Percentiles rank a stretch among this genome's conserved stretches.
Conservation (phyloP, 768 basidiomycete species). For the Chalciporus chontae region DNA sequence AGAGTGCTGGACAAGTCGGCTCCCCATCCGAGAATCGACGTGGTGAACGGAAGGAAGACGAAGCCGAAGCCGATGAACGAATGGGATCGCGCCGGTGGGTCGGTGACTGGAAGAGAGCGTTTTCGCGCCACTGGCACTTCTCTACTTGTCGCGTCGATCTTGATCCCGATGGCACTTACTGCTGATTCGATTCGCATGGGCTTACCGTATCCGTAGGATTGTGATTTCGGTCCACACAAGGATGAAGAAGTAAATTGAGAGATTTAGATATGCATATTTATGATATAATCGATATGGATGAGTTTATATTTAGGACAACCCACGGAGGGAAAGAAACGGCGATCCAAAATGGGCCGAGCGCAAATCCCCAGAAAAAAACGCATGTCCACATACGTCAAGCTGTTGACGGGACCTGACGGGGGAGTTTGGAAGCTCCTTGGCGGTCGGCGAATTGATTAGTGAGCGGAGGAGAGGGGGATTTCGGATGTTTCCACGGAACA, state of each 20-base stretch:
- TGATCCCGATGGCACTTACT: constrained; percentile 29
- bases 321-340: constrained; percentile 7
- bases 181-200: no score
- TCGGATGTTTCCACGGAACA: neutral
- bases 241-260: constrained; percentile 32
- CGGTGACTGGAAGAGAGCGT: no score
- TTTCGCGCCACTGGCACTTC: no score
- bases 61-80: neutral
- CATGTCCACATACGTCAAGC: neutral
- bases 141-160: constrained; percentile 46
- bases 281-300: no score
- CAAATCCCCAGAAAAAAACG: constrained; percentile 15
- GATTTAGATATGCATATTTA: no score
- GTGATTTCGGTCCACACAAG: constrained; percentile 37
- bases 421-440: neutral
- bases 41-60: no score
- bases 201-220: no score
- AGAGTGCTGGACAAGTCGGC: no score
- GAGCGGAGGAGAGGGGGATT: neutral
- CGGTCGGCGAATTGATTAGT: neutral
- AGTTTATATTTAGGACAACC: neutral
- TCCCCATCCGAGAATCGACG: no score
- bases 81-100: no score
- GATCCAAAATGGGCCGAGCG: constrained; percentile 24
- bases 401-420: neutral